phyloP scores from a whole-genome alignment of 441 rosid species.

The Pelargonium cotyledonis region DNA sequence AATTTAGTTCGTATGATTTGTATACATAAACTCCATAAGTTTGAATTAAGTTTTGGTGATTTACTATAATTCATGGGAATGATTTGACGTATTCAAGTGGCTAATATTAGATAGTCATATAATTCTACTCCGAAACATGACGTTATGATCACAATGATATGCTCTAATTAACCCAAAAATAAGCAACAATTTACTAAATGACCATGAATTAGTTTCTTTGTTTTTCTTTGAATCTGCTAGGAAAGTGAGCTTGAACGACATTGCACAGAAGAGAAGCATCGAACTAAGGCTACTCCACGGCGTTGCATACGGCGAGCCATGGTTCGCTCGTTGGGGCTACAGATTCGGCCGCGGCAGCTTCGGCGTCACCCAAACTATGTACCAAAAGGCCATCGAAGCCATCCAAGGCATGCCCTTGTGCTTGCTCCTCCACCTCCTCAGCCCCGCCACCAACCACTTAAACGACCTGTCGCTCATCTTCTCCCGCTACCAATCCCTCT shows the following conservation, averaged over 20 bases:
- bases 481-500: slow-evolving; percentile 64
- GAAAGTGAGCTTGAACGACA: slow-evolving; percentile 67
- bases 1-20: too few relatives aligned
- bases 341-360: slow-evolving; percentile 61
- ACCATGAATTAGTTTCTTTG: neutral
- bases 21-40: too few relatives aligned
- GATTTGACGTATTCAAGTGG: too few relatives aligned
- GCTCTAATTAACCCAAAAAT: too few relatives aligned
- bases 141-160: too few relatives aligned
- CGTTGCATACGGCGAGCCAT: slow-evolving; percentile 56
- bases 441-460: slow-evolving; percentile 22
- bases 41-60: too few relatives aligned
- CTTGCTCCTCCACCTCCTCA: slow-evolving; percentile 41
- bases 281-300: slow-evolving; percentile 70
- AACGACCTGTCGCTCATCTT: slow-evolving; percentile 46
- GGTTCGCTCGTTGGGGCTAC: slow-evolving; percentile 90
- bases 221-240: slow-evolving; percentile 26
- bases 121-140: too few relatives aligned
- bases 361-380: slow-evolving; percentile 55
- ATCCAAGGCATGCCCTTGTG: slow-evolving; percentile 52
- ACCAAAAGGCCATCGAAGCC: slow-evolving; percentile 66
- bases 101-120: too few relatives aligned
- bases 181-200: too few relatives aligned
- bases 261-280: slow-evolving; percentile 63
- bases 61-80: too few relatives aligned